Evolutionary conservation across 176 grass and related monocot genomes (phyloP), one percentile per base, ranked within the genome.

Genomic region (Triticum urartu): DNA sequence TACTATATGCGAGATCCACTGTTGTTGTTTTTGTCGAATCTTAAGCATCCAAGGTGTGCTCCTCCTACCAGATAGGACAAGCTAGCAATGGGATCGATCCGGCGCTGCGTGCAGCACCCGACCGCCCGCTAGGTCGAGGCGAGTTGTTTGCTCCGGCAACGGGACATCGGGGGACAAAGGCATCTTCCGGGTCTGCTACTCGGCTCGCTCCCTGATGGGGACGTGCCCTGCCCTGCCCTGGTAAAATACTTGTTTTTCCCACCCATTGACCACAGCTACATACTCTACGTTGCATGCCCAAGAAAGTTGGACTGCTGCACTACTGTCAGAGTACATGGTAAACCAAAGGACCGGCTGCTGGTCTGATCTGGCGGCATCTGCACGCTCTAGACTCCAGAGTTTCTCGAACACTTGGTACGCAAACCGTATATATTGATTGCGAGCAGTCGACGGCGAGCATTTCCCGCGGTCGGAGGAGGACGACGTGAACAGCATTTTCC

Each of bases 161-260:
- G 36, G 78, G n/a, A 17, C 63, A 9, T 3, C 8, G 54, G 78
- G 84, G 66, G 79, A 83, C 89, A 83, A 79, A 1, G 30, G 79
- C 80, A 90, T 73, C 79, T 83, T n/a, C 28, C 24, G 84, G 82
- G 89, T 90, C 79, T 56, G 32, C 1, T 82, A 54, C 64, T 3
- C 54, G 12, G 33, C 43, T 74, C 18, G 58, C 25, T 43, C 9
- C 47, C 4, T n/a, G 89, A 90, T 10, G 20, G 68, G 1, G 85
- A 90, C 68, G 75, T 77, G 1, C 11, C 5, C 5, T 43, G 70
- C 21, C 70, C 34, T 69, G 42, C 62, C 11, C 17, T 64, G 3
- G 54, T 88, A 79, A 72, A 40, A 42, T 22, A 8, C 28, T 17
- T 5, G 17, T 52, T 15, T 15, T 64, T 68, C 14, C 17, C 54